phyloP scores from a whole-genome alignment of 2,329 filamentous ascomycete species.

The Colletotrichum sidae region DNA sequence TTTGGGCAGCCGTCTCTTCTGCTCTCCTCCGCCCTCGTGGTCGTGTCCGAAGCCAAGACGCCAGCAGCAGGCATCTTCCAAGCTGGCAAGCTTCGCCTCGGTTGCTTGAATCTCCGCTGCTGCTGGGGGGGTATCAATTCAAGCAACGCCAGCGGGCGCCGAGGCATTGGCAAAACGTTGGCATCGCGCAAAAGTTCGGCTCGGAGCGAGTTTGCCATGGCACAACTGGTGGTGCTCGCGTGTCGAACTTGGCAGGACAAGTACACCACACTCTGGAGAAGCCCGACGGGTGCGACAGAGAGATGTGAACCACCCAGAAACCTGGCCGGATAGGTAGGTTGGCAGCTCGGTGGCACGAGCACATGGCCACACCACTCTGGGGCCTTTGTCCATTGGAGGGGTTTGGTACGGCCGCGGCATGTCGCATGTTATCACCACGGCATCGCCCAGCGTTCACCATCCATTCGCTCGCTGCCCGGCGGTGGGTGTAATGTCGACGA shows the following conservation, averaged over 20 bases:
- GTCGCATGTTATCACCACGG: conserved; percentile 5
- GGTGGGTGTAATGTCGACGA: not conserved
- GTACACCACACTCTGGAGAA: conserved; percentile 3
- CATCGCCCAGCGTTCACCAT: not conserved
- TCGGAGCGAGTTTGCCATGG: conserved; percentile 18
- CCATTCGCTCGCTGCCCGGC: not conserved
- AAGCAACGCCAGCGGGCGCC: conserved; percentile 16
- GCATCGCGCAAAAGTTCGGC: conserved; percentile 14
- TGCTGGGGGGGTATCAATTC: not conserved
- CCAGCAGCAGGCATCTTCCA: conserved; percentile 27
- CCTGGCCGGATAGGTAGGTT: not conserved
- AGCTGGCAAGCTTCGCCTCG: conserved; percentile 20
- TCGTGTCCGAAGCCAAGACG: conserved; percentile 23
- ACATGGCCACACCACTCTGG: conserved; percentile 12
- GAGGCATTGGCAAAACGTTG: conserved; percentile 19
- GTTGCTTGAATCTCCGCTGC: conserved; percentile 7
- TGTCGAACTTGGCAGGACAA: not conserved
- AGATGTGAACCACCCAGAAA: not conserved
- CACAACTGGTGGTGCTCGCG: not conserved
- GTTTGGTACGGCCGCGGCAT: conserved; percentile 12
- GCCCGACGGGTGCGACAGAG: not conserved
- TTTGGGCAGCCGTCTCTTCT: not conserved
- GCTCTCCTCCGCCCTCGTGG: conserved; percentile 18
- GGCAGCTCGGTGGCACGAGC: conserved; percentile 9
- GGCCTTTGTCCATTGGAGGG: not conserved